phyloP scores from a whole-genome alignment of 148 eudicot genomes.

The Amaranthus hypochondriacus region DNA sequence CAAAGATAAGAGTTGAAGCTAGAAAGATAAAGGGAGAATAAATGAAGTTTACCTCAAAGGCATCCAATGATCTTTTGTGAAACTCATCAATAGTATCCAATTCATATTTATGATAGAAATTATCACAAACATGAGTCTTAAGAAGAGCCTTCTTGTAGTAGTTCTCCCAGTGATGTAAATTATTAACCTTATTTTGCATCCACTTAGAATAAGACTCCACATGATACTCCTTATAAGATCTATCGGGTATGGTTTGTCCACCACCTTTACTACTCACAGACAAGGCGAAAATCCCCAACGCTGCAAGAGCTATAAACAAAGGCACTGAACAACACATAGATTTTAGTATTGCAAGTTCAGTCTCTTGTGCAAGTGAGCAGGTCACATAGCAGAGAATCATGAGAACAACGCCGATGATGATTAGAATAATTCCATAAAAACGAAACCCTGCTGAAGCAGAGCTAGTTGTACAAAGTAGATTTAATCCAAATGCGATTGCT shows the following conservation, averaged over 20 bases:
- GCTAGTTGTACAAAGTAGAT: not conserved
- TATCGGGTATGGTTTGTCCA: not conserved
- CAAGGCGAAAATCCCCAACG: conserved; percentile 10
- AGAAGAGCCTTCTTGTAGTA: conserved; percentile 10
- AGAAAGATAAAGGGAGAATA: not conserved
- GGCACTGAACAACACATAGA: not conserved
- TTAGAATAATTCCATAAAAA: not conserved
- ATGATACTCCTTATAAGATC: not conserved
- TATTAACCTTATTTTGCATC: conserved; percentile 5
- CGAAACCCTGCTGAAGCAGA: not conserved
- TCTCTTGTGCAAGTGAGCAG: not conserved
- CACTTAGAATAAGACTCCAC: conserved; percentile 3
- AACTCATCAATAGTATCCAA: conserved; percentile 3
- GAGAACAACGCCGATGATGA: not conserved
- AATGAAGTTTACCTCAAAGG: not conserved
- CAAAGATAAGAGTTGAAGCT: too few species aligned
- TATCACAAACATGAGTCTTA: not conserved
- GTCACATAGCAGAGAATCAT: not conserved
- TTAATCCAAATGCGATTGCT: not conserved
- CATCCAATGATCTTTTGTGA: not conserved
- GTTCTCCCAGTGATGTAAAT: not conserved
- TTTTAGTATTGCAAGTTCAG: not conserved
- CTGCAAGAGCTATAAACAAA: not conserved
- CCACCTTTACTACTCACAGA: conserved; percentile 1
- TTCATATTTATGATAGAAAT: not conserved